Conservation (phyloP, 768 basidiomycete genomes). For the Tephrocybe sp. region DNA sequence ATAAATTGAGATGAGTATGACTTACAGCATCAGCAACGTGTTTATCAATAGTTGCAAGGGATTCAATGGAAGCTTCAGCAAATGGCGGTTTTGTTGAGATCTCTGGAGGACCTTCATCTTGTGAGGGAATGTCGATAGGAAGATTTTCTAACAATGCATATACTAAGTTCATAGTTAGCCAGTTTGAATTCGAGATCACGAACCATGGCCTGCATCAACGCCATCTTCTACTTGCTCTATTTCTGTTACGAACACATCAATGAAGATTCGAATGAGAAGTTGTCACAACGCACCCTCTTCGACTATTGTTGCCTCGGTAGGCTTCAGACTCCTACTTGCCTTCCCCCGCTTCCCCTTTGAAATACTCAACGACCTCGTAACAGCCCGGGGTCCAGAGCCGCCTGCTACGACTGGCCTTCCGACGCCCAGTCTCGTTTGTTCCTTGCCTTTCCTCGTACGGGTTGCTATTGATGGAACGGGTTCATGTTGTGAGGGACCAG, state of each 20-base stretch:
- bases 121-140: not conserved
- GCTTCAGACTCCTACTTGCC: constrained; percentile 48
- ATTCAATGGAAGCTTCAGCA: constrained; percentile 17
- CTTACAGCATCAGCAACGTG: constrained; percentile 35
- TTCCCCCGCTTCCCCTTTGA: constrained; percentile 51
- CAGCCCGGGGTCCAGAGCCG: constrained; percentile 62
- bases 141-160: not conserved
- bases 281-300: constrained; percentile 54
- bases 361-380: constrained; percentile 60
- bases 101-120: not conserved
- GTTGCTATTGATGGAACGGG: constrained; percentile 27
- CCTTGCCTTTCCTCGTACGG: constrained; percentile 70
- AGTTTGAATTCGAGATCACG: too few species aligned
- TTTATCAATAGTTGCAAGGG: constrained; percentile 25
- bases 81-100: not conserved
- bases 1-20: not conserved
- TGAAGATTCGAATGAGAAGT: too few species aligned
- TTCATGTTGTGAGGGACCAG: constrained; percentile 23
- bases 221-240: constrained; percentile 16
- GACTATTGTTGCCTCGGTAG: constrained; percentile 54
- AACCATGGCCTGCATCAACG: constrained; percentile 6
- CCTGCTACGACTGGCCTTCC: constrained; percentile 69
- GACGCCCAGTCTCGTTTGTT: constrained; percentile 70
- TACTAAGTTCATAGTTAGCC: too few species aligned
- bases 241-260: too few species aligned